Base-by-base conservation (phyloP, 306 rosid genomes). In the Arachis hypogaea region DNA sequence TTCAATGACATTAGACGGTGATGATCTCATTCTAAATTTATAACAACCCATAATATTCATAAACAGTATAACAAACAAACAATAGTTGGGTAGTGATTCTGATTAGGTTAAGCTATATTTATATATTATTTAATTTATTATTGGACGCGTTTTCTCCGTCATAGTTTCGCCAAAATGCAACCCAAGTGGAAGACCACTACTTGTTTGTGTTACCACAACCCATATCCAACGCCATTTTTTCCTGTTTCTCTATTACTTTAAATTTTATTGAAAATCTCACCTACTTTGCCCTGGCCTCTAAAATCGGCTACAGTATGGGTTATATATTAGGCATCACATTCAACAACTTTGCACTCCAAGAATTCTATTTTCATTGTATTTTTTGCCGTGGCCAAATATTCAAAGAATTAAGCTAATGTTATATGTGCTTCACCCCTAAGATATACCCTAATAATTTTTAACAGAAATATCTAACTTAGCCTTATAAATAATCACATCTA, bases 91-190 rank as follows among this genome's bases (percentile, higher is more conserved):
- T 66, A n/a, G 8, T 60, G 45, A 16, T 60, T 22, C 8, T 60
- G 45, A 16, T 52, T 22, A 50, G 50, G 67, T 63, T 18, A 36
- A 14, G 28, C 11, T 61, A 44, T 63, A 50, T 55, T 57, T 44
- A 33, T 33, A 33, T 33, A 33, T 33, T 33, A 33, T 2, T 2
- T 2, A 33, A 33, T 33, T 33, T 33, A 33, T 33, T 33, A 63
- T 10, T 33, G 43, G 70, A 82, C 80, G 85, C 87, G 84, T 76
- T 83, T 82, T 74, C 28, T 50, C 38, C 52, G 29, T 9, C 58
- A 75, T 14, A 72, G 38, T 38, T 62, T 44, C 67, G 52, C 56
- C 28, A 74, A 49, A 68, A 59, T 68, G 46, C 18, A 73, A 61
- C 38, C 76, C 59, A 51, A 61, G 76, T 75, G 77, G 68, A 77